Evolutionary conservation across 1,284 basidiomycete genomes (phyloP).

Genomic region (Neotropicomus parvogracilis): DNA sequence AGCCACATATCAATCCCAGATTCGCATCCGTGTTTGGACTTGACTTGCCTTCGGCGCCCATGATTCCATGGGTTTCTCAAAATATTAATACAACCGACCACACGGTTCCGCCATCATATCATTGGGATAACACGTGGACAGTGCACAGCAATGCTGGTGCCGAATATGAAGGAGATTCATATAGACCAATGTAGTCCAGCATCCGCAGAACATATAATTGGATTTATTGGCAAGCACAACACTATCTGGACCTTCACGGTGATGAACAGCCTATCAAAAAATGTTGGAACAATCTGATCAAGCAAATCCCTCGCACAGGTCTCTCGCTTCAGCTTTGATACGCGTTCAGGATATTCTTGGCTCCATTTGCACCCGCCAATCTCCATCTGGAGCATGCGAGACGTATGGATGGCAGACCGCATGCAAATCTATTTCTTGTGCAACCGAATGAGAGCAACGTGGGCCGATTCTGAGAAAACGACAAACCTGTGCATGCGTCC

Average conservation of each 20-base stretch:
- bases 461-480: not conserved
- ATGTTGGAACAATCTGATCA: not conserved
- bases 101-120: conserved; percentile 5
- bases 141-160: conserved; percentile 20
- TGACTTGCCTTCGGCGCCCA: conserved; percentile 27
- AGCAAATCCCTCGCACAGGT: not conserved
- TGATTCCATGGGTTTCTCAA: conserved; percentile 18
- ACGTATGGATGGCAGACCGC: not conserved
- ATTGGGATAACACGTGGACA: conserved; percentile 34
- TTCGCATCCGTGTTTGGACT: conserved; percentile 59
- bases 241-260: not conserved
- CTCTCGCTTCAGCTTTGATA: not conserved
- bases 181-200: conserved; percentile 27
- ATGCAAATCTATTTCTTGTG: not conserved
- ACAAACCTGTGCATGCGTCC: not conserved
- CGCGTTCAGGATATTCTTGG: not conserved
- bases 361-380: not conserved
- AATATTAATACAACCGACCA: conserved; percentile 11
- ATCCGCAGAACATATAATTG: conserved; percentile 12
- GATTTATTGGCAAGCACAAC: conserved; percentile 18
- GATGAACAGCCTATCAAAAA: conserved; percentile 1
- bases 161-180: conserved; percentile 21
- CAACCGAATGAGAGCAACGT: not conserved
- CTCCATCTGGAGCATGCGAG: too few relatives aligned
- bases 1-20: conserved; percentile 79